Conservation (phyloP, 2,329 filamentous ascomycete species). For the Cladosporium phlei region DNA sequence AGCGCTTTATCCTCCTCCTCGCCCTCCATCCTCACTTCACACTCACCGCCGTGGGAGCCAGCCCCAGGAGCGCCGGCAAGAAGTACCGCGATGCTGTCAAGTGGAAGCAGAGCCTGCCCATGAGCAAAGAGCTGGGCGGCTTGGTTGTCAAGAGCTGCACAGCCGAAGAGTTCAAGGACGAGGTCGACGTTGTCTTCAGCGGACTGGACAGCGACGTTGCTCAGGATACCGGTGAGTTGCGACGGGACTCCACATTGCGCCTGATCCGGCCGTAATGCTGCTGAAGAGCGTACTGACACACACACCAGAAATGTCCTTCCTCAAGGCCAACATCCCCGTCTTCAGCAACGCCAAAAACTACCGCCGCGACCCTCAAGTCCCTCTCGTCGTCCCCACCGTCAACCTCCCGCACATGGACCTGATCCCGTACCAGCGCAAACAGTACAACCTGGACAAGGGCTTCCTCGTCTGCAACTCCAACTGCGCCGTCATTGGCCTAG, state of each 20-base stretch:
- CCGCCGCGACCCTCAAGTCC: slow-evolving; percentile 81
- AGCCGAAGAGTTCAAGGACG: slow-evolving; percentile 77
- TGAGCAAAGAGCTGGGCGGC: slow-evolving; percentile 69
- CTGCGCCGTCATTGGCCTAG: slow-evolving; percentile 93
- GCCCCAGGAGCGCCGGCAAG: slow-evolving; percentile 83
- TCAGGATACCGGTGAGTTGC: slow-evolving; percentile 71
- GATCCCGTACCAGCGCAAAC: slow-evolving; percentile 79
- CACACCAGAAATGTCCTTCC: slow-evolving; percentile 74
- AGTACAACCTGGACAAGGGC: slow-evolving; percentile 70
- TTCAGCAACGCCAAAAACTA: slow-evolving; percentile 99
- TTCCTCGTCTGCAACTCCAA: slow-evolving; percentile 98
- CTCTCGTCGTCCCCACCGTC: slow-evolving; percentile 90
- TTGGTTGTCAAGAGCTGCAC: slow-evolving; percentile 82
- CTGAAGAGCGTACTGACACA: slow-evolving; percentile 14
- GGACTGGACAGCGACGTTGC: slow-evolving; percentile 90
- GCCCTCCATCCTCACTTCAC: slow-evolving; percentile 81
- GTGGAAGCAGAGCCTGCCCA: slow-evolving; percentile 88
- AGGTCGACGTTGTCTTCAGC: slow-evolving; percentile 81
- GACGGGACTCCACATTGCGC: not conserved
- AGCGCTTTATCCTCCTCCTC: slow-evolving; percentile 90
- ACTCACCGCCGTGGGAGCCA: slow-evolving; percentile 85
- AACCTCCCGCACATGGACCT: slow-evolving; percentile 83
- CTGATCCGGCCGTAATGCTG: too few relatives aligned
- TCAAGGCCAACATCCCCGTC: slow-evolving; percentile 80
- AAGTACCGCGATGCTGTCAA: slow-evolving; percentile 88